Evolutionary conservation across 257 asterid species (phyloP).

Genomic region (Solanum sejunctum): DNA sequence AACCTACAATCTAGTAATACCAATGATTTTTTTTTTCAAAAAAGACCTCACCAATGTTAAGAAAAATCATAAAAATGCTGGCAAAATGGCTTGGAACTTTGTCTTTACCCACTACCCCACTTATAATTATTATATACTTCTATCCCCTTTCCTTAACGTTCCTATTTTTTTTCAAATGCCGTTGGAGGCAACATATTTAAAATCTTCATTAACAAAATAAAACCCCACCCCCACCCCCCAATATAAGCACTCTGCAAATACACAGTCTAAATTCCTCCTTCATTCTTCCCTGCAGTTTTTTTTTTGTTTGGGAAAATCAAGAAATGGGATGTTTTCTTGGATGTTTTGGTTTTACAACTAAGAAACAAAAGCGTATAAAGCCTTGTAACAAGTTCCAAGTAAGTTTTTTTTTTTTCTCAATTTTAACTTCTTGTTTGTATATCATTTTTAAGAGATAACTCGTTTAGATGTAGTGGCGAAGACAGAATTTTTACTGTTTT

Average conservation of each 20-base stretch:
- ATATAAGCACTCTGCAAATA: background rate
- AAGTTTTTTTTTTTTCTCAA: background rate
- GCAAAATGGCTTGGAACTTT: background rate
- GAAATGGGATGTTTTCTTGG: conserved; percentile 68
- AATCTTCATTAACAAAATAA: background rate
- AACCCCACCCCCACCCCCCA: background rate
- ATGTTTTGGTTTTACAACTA: conserved; percentile 39
- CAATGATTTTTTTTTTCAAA: background rate
- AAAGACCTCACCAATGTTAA: too few relatives aligned
- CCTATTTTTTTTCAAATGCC: conserved; percentile 38
- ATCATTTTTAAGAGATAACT: background rate
- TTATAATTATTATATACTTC: conserved; percentile 12
- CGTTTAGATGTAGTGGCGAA: background rate
- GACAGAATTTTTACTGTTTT: background rate
- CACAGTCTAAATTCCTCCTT: background rate
- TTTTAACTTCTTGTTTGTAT: background rate
- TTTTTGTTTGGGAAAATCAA: background rate
- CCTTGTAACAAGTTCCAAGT: conserved; percentile 12
- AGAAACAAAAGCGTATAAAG: conserved; percentile 30
- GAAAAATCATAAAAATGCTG: background rate
- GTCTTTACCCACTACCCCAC: conserved; percentile 15
- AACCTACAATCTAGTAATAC: too few relatives aligned
- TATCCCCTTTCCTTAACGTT: conserved; percentile 39
- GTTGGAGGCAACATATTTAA: conserved; percentile 24
- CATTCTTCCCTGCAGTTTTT: background rate